phyloP scores from a whole-genome alignment of 768 basidiomycete genomes.

The Pleurotus salmoneostramineus region DNA sequence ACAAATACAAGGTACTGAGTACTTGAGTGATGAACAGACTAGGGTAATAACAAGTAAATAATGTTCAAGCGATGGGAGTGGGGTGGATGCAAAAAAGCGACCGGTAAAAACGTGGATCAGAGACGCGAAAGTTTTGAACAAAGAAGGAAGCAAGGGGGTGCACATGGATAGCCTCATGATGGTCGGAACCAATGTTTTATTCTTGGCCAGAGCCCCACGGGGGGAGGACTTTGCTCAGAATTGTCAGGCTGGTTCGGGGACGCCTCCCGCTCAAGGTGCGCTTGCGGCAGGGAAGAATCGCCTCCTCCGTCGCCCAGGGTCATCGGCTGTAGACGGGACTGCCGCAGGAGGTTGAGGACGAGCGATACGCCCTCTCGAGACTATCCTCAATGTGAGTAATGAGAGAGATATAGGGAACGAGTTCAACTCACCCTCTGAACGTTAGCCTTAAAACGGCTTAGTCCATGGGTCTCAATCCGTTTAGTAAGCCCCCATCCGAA shows the following conservation, averaged over 20 bases:
- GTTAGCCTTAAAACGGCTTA: conserved; percentile 83
- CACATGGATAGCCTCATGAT: conserved; percentile 12
- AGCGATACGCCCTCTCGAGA: conserved; percentile 87
- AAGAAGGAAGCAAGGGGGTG: neutral
- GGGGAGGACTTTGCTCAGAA: neutral
- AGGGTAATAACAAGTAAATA: neutral
- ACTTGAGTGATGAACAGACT: neutral
- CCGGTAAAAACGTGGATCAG: neutral
- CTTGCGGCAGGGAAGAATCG: conserved; percentile 9
- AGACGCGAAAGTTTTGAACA: neutral
- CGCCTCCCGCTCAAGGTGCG: neutral
- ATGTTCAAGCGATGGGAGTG: neutral
- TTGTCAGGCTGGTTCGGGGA: neutral
- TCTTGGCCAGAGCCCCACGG: conserved; percentile 30
- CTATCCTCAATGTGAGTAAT: conserved; percentile 30
- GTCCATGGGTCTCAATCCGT: conserved; percentile 81
- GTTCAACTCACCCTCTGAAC: conserved; percentile 61
- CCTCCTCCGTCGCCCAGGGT: conserved; percentile 33
- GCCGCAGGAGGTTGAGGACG: conserved; percentile 73
- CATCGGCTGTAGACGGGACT: conserved; percentile 67
- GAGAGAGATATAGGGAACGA: neutral
- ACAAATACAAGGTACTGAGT: conserved; percentile 2
- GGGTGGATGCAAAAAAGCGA: neutral
- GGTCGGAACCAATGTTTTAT: conserved; percentile 39
- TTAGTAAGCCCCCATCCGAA: conserved; percentile 91